phyloP scores from a whole-genome alignment of 345 rosid genomes.

The Populus nigra region DNA sequence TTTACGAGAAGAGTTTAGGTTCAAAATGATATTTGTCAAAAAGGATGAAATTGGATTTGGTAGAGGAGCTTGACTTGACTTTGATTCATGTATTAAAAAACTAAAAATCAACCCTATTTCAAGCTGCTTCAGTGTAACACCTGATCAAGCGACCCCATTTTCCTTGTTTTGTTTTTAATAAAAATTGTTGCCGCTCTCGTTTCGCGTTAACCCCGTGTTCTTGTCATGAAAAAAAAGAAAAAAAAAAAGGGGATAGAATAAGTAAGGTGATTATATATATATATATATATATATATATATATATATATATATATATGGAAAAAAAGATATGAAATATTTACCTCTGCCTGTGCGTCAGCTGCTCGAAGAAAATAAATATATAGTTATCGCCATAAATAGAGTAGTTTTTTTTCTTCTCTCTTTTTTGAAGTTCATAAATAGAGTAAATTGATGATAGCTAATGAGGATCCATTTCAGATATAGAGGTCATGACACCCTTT shows the following conservation, averaged over 20 bases:
- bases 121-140: background rate
- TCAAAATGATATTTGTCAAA: background rate
- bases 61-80: constrained; percentile 1
- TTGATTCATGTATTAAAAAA: background rate
- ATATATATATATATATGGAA: no score
- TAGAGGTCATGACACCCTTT: background rate
- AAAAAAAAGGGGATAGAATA: background rate
- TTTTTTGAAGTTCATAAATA: background rate
- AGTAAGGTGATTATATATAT: background rate
- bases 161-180: background rate
- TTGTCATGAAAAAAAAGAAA: background rate
- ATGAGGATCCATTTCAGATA: background rate
- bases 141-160: background rate
- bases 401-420: background rate
- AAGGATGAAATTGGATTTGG: background rate
- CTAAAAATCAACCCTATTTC: background rate
- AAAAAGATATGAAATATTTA: background rate
- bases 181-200: background rate
- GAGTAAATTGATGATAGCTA: background rate
- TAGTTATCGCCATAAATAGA: background rate
- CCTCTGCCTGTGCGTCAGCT: background rate
- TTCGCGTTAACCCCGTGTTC: background rate
- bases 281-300: no score
- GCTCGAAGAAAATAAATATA: background rate
- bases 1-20: background rate